Base-by-base conservation (phyloP, 164 flowering plant genomes). In the Santalum album region DNA sequence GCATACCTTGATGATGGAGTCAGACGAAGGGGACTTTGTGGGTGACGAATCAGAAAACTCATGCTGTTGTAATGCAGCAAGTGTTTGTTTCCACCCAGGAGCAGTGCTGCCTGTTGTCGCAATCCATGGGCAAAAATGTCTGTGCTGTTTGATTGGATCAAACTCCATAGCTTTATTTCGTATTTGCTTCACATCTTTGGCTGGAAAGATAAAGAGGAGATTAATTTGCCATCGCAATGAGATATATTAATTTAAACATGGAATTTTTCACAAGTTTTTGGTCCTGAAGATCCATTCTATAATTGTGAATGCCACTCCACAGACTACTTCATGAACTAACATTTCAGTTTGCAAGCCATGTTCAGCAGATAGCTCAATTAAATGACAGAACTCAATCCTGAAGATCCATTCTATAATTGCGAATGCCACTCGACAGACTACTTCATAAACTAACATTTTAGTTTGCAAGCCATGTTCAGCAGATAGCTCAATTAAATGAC, bases 51-150 rank as follows among this genome's bases (percentile, higher is more conserved):
- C 62, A 55, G 72, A 59, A 49, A 57, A 29, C 34, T 72, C 81
- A 61, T 70, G 71, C 60, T 58, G 64, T 20, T 77, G 77, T 54
- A 87, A 70, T 57, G 96, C 94, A 60, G 72, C 59, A 36, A 92
- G 67, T 14, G 83, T 78, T 62, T 72, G 83, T 58, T 74, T 63
- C 99, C 96, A 92, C 51, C 99, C 99, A 47, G 90, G 83, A 23
- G 62, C 54, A 14, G 65, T 69, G 54, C 58, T 58, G 15, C 74
- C 74, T 22, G 70, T 66, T 52, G 95, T 72, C 22, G 68, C 48
- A 65, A 92, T 79, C 99, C 99, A 92, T 48, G 96, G 94, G 66
- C 99, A 92, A 67, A 89, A 92, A 69, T 84, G 76, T 54, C 96
- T 66, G 59, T 92, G 99, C 66, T 86, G 99, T 64, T 68, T 75